These are phyloP conservation scores for Coemansia sp. DNA, from an alignment of 192 early-diverging fungal species.

Conservation along the genomic window DNA sequence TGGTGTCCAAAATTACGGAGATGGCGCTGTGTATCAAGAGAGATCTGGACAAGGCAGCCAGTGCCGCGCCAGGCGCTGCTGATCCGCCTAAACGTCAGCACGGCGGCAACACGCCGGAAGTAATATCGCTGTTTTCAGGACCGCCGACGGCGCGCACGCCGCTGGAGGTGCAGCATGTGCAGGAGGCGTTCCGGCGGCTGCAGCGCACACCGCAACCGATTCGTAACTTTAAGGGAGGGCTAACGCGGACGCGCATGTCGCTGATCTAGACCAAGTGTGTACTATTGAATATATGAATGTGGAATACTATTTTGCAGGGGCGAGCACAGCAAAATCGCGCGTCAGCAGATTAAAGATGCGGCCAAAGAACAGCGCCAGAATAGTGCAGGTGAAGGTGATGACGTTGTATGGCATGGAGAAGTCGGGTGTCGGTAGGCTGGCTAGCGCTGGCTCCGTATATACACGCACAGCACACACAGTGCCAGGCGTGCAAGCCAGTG, in stretches of 20 bases:
- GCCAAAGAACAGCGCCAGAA: conserved; percentile 94
- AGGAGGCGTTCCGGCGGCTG: conserved; percentile 88
- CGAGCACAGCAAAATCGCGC: conserved; percentile 59
- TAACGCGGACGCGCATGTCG: conserved; percentile 70
- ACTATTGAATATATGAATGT: neutral
- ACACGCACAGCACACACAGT: conserved; percentile 52
- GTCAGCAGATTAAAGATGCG: conserved; percentile 85
- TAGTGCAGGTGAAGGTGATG: conserved; percentile 94
- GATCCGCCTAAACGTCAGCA: conserved; percentile 33
- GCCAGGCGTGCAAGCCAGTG: conserved; percentile 19
- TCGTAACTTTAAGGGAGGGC: conserved; percentile 74
- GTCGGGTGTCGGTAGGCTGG: conserved; percentile 92
- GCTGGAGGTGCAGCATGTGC: conserved; percentile 81
- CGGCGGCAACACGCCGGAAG: conserved; percentile 16
- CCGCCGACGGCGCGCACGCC: conserved; percentile 80
- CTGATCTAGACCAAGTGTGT: conserved; percentile 56
- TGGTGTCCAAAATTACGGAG: conserved; percentile 90
- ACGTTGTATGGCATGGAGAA: conserved; percentile 99
- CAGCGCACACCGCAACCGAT: conserved; percentile 74
- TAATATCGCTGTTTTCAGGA: conserved; percentile 70
- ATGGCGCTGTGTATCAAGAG: conserved; percentile 76
- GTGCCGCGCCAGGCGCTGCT: conserved; percentile 14
- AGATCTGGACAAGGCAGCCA: conserved; percentile 59
- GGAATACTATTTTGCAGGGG: neutral
- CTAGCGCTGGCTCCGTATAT: conserved; percentile 84